Evolutionary conservation across 164 flowering plant genomes (phyloP).

Genomic region (Platanus orientalis): DNA sequence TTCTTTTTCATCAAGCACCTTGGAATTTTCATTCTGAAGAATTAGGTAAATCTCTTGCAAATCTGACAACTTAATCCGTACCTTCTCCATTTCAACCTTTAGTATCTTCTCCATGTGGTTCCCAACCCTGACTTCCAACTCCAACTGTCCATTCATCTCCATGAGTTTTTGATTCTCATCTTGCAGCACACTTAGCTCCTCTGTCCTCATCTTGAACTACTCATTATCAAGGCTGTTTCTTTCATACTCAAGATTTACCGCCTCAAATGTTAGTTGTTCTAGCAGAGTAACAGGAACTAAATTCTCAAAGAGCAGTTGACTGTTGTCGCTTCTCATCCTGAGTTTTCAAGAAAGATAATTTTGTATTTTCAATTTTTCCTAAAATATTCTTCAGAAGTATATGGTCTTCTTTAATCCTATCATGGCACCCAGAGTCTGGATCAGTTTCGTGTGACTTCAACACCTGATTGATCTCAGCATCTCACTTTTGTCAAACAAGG

Average conservation of each 20-base stretch:
- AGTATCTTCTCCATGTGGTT: conserved; percentile 9
- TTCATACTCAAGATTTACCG: neutral
- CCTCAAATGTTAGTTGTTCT: conserved; percentile 9
- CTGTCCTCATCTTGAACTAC: conserved; percentile 6
- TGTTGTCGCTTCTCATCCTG: conserved; percentile 8
- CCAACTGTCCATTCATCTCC: conserved; percentile 12
- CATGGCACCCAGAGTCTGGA: neutral
- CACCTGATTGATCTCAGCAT: conserved; percentile 19
- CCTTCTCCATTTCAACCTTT: conserved; percentile 5
- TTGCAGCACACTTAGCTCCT: neutral
- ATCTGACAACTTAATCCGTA: conserved; percentile 1
- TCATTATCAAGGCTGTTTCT: conserved; percentile 9
- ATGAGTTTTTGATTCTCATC: conserved; percentile 5
- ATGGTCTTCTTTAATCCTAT: conserved; percentile 1
- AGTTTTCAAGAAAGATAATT: conserved; percentile 1
- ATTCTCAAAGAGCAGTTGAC: conserved; percentile 6
- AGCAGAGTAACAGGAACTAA: conserved; percentile 10
- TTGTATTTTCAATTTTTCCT: conserved; percentile 1
- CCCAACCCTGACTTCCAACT: conserved; percentile 2
- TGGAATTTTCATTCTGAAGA: conserved; percentile 2
- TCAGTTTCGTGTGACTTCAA: conserved; percentile 4
- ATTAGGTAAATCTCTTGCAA: conserved; percentile 10
- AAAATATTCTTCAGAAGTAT: conserved; percentile 4
- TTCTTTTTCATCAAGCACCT: conserved; percentile 13
- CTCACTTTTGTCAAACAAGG: conserved; percentile 52